These are phyloP conservation scores for Bjerkandera adusta DNA, from an alignment of 1,284 basidiomycete species.

Conservation along the genomic window DNA sequence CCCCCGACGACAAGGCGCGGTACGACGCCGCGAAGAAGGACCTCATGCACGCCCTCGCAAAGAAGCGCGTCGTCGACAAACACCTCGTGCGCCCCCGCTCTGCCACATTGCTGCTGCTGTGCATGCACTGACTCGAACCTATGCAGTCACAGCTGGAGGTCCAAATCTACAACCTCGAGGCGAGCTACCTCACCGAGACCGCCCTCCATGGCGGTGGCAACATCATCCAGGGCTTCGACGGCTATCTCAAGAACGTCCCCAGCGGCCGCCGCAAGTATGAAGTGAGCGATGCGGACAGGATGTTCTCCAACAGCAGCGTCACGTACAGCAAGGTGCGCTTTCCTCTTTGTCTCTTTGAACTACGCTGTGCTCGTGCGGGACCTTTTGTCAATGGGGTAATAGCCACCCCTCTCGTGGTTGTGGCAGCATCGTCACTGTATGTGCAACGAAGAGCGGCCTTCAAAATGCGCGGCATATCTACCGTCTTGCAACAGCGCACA, in stretches of 20 bases:
- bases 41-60: constrained; percentile 63
- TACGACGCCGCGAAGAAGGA: constrained; percentile 74
- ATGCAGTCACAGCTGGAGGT: constrained; percentile 65
- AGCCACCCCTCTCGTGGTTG: too few species aligned
- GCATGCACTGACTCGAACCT: neutral
- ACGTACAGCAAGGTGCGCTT: constrained; percentile 65
- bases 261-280: constrained; percentile 67
- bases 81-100: constrained; percentile 52
- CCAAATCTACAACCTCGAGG: constrained; percentile 73
- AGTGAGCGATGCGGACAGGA: constrained; percentile 68
- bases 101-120: constrained; percentile 1
- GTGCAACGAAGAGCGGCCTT: too few species aligned
- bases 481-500: too few species aligned
- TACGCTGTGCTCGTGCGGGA: too few species aligned
- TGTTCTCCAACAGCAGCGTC: constrained; percentile 76
- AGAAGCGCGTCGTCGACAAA: constrained; percentile 69
- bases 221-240: constrained; percentile 80
- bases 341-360: neutral
- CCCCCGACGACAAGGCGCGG: constrained; percentile 60
- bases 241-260: constrained; percentile 75
- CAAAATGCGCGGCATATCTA: too few species aligned
- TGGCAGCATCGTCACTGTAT: too few species aligned
- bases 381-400: too few species aligned
- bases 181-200: constrained; percentile 67
- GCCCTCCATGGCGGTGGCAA: constrained; percentile 73